phyloP scores from a whole-genome alignment of 177 flowering plant genomes.

The Vitis hybrid region DNA sequence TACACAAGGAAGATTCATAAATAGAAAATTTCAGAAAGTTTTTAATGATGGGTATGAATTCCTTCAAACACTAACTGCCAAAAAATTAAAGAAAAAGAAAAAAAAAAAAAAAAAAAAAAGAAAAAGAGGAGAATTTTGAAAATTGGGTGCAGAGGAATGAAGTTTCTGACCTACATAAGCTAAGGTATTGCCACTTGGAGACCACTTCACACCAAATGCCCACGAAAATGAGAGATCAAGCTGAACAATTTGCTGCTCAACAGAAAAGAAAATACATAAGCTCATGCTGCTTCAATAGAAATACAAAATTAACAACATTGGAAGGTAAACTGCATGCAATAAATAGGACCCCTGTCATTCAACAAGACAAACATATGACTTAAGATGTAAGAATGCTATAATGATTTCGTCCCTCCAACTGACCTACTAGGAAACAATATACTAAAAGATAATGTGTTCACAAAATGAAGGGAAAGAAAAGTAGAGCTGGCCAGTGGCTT shows the following conservation, averaged over 20 bases:
- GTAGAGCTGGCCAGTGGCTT: too few relatives aligned
- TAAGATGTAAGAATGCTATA: too few relatives aligned
- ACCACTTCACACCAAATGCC: slow-evolving; percentile 99
- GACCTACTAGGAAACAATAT: too few relatives aligned
- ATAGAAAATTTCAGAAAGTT: background rate
- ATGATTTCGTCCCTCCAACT: too few relatives aligned
- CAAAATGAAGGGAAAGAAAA: too few relatives aligned
- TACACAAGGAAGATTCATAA: slow-evolving; percentile 3
- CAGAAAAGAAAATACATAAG: slow-evolving; percentile 14
- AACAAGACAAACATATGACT: background rate
- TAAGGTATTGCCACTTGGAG: slow-evolving; percentile 94
- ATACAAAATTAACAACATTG: background rate
- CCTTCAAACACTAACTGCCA: background rate
- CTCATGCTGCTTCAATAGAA: background rate
- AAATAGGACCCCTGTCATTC: background rate
- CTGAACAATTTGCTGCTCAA: slow-evolving; percentile 92
- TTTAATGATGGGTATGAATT: background rate
- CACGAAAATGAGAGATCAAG: slow-evolving; percentile 96
- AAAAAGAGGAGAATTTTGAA: background rate
- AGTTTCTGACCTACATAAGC: slow-evolving; percentile 89
- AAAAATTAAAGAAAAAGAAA: background rate
- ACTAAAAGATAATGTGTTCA: too few relatives aligned
- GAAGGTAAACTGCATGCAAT: background rate
- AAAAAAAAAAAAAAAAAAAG: too few relatives aligned
- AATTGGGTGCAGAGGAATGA: slow-evolving; percentile 8